These are phyloP conservation scores for Chlamydomonas sp. DNA, from an alignment of 139 green algal species.

Conservation along the genomic window DNA sequence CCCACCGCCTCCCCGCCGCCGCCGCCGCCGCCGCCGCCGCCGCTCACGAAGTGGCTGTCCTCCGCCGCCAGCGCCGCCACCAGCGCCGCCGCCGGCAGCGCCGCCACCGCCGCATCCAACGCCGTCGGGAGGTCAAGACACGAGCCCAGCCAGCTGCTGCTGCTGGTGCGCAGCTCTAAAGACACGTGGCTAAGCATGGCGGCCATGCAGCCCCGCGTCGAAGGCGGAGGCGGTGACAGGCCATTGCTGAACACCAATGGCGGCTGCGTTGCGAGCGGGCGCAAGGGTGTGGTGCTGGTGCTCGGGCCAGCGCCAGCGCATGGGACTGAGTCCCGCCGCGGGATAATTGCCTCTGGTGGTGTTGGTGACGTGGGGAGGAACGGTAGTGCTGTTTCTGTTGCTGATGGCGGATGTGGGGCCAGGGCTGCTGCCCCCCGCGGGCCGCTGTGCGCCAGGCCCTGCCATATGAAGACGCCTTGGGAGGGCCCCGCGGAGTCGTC, in stretches of 20 bases:
- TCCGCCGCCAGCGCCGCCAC: background rate
- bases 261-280: no score
- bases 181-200: background rate
- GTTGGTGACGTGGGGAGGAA: no score
- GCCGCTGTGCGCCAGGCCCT: background rate
- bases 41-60: background rate
- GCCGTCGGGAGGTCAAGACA: constrained; percentile 1
- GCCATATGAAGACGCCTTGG: constrained; percentile 21
- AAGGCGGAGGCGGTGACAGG: no score
- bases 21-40: background rate
- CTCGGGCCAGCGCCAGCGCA: no score
- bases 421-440: no score
- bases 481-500: background rate
- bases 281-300: no score
- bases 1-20: background rate
- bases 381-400: no score
- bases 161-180: constrained; percentile 1
- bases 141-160: constrained; percentile 27
- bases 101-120: background rate
- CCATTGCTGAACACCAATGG: no score
- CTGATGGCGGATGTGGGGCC: no score
- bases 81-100: background rate
- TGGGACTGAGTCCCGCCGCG: no score
- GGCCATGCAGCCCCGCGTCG: background rate
- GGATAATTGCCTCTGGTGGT: no score